Conservation (phyloP, 768 basidiomycete species). For the Psilocybe sp. region DNA sequence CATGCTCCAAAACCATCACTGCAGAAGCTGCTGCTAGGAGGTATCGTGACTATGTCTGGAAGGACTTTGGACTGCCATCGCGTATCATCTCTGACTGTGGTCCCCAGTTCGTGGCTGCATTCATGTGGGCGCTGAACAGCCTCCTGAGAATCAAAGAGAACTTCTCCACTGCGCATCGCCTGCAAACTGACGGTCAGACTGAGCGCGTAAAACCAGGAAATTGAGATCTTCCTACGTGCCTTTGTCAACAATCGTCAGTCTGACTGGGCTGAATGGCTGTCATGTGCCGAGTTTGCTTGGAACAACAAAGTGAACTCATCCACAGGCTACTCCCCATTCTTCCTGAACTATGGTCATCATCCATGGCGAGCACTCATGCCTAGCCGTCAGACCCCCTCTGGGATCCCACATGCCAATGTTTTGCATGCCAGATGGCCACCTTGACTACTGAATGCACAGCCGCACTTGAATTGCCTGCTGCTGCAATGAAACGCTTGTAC, state of each 20-base stretch:
- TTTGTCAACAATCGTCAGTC: conserved; percentile 24
- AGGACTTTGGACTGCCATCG: conserved; percentile 21
- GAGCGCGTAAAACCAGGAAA: conserved; percentile 26
- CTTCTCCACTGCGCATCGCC: conserved; percentile 41
- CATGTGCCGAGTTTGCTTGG: conserved; percentile 29
- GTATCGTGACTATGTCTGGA: conserved; percentile 20
- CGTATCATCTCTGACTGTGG: conserved; percentile 27
- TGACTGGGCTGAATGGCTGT: conserved; percentile 28
- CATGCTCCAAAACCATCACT: conserved; percentile 14
- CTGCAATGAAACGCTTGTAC: conserved; percentile 12
- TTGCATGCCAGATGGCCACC: conserved; percentile 16
- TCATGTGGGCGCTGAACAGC: conserved; percentile 26
- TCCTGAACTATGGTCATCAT: too few species aligned
- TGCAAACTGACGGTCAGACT: conserved; percentile 27
- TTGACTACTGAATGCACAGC: conserved; percentile 15
- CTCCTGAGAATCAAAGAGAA: conserved; percentile 29
- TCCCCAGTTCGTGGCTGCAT: conserved; percentile 25
- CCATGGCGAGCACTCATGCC: conserved; percentile 6
- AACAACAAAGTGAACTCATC: conserved; percentile 24
- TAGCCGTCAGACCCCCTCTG: background rate
- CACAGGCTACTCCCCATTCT: too few species aligned
- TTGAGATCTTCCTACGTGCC: conserved; percentile 26
- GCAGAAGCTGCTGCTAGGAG: conserved; percentile 14
- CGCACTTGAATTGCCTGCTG: conserved; percentile 16
- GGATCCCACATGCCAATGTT: conserved; percentile 19